phyloP scores from a whole-genome alignment of 2,329 filamentous ascomycete genomes.

The Westerdykella sp. region DNA sequence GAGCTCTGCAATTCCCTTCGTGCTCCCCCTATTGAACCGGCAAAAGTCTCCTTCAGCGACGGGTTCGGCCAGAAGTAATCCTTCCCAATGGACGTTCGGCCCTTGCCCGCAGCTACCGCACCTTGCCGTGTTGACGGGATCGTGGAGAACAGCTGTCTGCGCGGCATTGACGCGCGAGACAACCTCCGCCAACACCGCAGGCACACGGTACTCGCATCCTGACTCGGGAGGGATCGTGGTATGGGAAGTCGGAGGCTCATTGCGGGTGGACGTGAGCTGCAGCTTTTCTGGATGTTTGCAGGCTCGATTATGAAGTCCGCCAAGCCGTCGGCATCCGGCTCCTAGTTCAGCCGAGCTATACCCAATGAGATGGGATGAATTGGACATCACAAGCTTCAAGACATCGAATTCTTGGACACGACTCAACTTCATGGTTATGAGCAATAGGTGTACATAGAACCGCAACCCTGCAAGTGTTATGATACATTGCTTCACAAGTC shows the following conservation, averaged over 20 bases:
- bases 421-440: background rate
- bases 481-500: slow-evolving; percentile 23
- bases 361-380: too few species aligned
- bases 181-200: slow-evolving; percentile 31
- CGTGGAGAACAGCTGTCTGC: slow-evolving; percentile 25
- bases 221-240: slow-evolving; percentile 21
- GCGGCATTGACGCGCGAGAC: slow-evolving; percentile 13
- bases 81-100: slow-evolving; percentile 28
- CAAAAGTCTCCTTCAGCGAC: slow-evolving; percentile 27
- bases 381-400: background rate
- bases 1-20: slow-evolving; percentile 28
- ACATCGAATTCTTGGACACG: background rate
- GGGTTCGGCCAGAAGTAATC: slow-evolving; percentile 38
- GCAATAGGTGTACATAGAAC: slow-evolving; percentile 5
- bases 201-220: slow-evolving; percentile 27
- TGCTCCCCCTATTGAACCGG: slow-evolving; percentile 14
- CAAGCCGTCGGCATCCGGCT: slow-evolving; percentile 2
- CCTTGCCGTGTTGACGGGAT: slow-evolving; percentile 21
- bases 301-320: slow-evolving; percentile 7
- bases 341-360: too few species aligned
- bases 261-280: slow-evolving; percentile 18
- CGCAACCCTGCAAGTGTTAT: slow-evolving; percentile 11
- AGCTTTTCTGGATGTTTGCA: slow-evolving; percentile 1
- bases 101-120: slow-evolving; percentile 24
- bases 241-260: slow-evolving; percentile 35